Conservation (phyloP, 305 asterid genomes). For the Fraxinus platypoda region DNA sequence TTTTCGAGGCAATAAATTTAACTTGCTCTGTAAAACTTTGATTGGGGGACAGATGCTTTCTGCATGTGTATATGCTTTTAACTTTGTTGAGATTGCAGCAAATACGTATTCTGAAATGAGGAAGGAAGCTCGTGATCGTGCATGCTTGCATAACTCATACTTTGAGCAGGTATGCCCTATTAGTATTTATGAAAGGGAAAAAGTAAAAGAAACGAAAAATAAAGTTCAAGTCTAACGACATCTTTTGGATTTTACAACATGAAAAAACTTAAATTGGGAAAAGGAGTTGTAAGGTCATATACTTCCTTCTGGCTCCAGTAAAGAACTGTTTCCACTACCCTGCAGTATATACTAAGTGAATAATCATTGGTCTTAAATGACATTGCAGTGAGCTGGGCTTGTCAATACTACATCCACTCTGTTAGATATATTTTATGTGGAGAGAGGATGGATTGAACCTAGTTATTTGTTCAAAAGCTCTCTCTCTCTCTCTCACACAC, state of each 20-base stretch:
- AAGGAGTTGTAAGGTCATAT: neutral
- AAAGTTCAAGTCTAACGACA: neutral
- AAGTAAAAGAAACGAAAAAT: neutral
- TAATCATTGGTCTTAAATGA: neutral
- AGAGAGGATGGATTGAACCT: neutral
- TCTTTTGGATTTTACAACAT: neutral
- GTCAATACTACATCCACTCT: neutral
- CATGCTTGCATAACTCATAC: slow-evolving; percentile 70
- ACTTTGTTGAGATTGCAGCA: slow-evolving; percentile 69
- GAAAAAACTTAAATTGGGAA: neutral
- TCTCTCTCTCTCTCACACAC: neutral
- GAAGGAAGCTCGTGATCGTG: slow-evolving; percentile 92
- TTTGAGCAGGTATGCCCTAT: slow-evolving; percentile 70
- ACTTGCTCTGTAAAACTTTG: slow-evolving; percentile 22
- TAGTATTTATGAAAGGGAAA: slow-evolving; percentile 12
- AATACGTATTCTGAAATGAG: slow-evolving; percentile 70
- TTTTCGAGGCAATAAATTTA: slow-evolving; percentile 26
- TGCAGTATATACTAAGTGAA: neutral
- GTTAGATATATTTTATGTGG: neutral
- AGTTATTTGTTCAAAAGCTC: neutral
- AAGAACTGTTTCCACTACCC: neutral
- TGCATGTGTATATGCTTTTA: slow-evolving; percentile 41
- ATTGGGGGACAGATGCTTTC: slow-evolving; percentile 21
- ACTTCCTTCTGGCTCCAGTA: neutral
- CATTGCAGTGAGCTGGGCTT: neutral